Evolutionary conservation across 1,284 basidiomycete species (phyloP).

Genomic region (Singerocomus rubriflavus): DNA sequence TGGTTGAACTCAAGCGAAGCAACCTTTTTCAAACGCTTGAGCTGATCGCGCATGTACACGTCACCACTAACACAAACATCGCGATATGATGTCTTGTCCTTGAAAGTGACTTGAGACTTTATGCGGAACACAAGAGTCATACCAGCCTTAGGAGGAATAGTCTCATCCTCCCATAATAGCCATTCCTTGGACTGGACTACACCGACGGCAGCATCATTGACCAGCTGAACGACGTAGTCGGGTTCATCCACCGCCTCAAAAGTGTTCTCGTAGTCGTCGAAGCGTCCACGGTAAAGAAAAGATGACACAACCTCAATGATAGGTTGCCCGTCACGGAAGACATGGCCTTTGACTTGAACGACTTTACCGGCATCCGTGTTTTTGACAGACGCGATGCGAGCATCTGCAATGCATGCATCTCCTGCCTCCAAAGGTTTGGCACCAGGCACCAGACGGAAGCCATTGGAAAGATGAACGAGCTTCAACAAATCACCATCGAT

Average conservation of each 20-base stretch:
- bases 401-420: constrained; percentile 89
- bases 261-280: constrained; percentile 92
- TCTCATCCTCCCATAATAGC: constrained; percentile 93
- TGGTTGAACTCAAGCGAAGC: constrained; percentile 85
- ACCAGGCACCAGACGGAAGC: constrained; percentile 86
- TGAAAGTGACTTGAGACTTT: constrained; percentile 84
- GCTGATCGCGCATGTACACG: constrained; percentile 81
- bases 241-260: constrained; percentile 91
- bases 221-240: constrained; percentile 80
- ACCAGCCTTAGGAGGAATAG: constrained; percentile 75
- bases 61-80: constrained; percentile 83
- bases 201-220: constrained; percentile 79
- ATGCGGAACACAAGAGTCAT: constrained; percentile 88
- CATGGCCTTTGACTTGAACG: constrained; percentile 88
- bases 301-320: constrained; percentile 93
- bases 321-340: constrained; percentile 70
- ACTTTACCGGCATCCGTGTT: constrained; percentile 93
- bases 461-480: constrained; percentile 95
- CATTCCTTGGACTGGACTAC: constrained; percentile 96
- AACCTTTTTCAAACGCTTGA: constrained; percentile 86
- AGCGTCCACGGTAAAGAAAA: constrained; percentile 96
- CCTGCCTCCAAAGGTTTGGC: constrained; percentile 78
- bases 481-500: constrained; percentile 94
- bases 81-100: constrained; percentile 85
- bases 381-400: constrained; percentile 84